Percentiles rank a stretch among this genome's conserved stretches.
These are phyloP conservation scores for Acanthamoeba castellanii DNA, from an alignment of 208 protist genomes.

Conservation along the genomic window DNA sequence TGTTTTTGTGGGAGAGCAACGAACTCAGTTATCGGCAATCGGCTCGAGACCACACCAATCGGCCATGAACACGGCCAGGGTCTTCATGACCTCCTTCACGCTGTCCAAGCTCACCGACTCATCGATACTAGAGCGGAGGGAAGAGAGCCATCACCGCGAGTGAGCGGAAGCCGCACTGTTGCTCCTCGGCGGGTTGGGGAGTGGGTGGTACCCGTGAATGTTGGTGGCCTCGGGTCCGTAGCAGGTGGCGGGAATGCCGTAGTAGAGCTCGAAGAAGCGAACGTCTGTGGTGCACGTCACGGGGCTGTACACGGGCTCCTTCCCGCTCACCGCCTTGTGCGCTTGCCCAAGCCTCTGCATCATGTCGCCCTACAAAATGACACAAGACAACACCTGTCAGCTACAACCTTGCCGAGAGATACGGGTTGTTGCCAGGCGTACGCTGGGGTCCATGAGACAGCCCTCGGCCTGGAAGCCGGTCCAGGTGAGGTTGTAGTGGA, in stretches of 20 bases:
- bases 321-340: slow-evolving; percentile 75
- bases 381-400: not conserved
- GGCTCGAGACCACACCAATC: slow-evolving; percentile 85
- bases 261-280: slow-evolving; percentile 83
- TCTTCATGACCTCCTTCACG: slow-evolving; percentile 83
- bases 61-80: slow-evolving; percentile 82
- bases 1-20: no score
- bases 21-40: not conserved
- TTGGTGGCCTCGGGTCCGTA: slow-evolving; percentile 82
- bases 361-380: slow-evolving; percentile 69
- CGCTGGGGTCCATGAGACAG: slow-evolving; percentile 69
- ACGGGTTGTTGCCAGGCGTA: not conserved
- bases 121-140: slow-evolving; percentile 74
- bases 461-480: slow-evolving; percentile 86
- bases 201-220: slow-evolving; percentile 77
- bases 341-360: slow-evolving; percentile 74
- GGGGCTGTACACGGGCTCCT: slow-evolving; percentile 76
- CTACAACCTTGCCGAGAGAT: not conserved
- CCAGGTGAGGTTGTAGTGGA: slow-evolving; percentile 76
- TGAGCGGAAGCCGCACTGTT: no score
- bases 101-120: slow-evolving; percentile 83
- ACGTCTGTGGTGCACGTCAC: slow-evolving; percentile 85
- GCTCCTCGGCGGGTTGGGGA: not conserved
- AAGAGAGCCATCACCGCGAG: not conserved
- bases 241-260: slow-evolving; percentile 82